phyloP scores from a whole-genome alignment of 176 grass and related monocot genomes.

The Cymbopogon citratus region DNA sequence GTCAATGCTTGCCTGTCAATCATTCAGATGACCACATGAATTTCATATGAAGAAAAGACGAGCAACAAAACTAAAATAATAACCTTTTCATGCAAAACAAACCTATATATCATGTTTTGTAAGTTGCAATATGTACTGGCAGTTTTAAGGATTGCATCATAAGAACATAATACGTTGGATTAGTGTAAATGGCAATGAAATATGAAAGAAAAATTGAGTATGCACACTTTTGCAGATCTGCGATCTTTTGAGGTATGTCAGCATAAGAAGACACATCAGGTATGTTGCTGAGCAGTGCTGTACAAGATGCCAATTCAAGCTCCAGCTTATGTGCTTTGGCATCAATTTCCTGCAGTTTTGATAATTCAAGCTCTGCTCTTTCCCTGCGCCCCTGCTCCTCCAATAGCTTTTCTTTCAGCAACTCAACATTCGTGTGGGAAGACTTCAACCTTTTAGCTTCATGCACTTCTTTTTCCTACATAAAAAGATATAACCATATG shows the following conservation, averaged over 20 bases:
- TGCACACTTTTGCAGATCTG: conserved; percentile 64
- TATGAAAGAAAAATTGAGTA: conserved; percentile 4
- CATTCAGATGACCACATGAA: conserved; percentile 31
- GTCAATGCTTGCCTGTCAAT: conserved; percentile 69
- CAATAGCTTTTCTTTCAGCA: conserved; percentile 88
- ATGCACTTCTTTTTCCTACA: conserved; percentile 81
- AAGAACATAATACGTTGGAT: not conserved
- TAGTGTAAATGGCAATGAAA: not conserved
- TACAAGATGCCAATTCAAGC: conserved; percentile 76
- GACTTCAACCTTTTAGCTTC: conserved; percentile 85
- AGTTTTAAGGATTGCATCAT: not conserved
- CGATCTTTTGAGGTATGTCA: conserved; percentile 84
- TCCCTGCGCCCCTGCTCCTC: conserved; percentile 75
- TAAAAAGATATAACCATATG: conserved; percentile 15
- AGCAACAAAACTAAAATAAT: not conserved
- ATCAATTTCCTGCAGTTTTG: conserved; percentile 66
- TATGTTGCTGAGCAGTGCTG: conserved; percentile 65
- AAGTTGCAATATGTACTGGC: not conserved
- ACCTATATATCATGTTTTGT: not conserved
- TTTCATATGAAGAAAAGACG: conserved; percentile 1
- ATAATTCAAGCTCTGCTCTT: conserved; percentile 70
- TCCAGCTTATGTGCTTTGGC: conserved; percentile 68
- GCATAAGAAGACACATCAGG: conserved; percentile 72
- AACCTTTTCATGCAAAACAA: conserved; percentile 2
- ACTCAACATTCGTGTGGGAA: conserved; percentile 70